Evolutionary conservation across 75 land plant species (phyloP), one percentile per base, ranked within the genome.

Genomic region (Selaginella tamariscina): DNA sequence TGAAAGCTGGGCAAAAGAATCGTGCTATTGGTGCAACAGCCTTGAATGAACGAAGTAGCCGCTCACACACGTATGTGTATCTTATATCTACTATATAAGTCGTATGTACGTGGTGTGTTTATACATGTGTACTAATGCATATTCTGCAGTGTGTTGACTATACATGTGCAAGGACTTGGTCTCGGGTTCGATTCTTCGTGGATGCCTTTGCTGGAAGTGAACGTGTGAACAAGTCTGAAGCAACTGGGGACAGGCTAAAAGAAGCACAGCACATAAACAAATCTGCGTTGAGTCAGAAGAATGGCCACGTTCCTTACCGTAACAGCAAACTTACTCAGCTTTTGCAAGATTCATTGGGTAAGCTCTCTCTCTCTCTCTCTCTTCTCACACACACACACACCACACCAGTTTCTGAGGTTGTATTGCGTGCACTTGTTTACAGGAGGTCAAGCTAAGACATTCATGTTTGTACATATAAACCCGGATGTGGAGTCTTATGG

Each of bases 191-290:
- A 72, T 79, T 27, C 86, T 83, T 62, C 89, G 86, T 56, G 92
- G 96, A 28, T 84, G 83, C 13, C 74, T 92, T 92, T 49, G 97
- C 90, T 11, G 97, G 97, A 66, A 86, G 92, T 78, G 92, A 88
- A 65, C 81, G 92, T 30, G 89, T 88, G 21, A 74, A 86, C 23
- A 85, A 85, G 70, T 85, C 88, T 32, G 88, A 85, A 33, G 87
- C 82, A 0, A 74, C 79, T 28, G 87, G 87, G 54, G n/a, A n/a
- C n/a, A n/a, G n/a, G n/a, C n/a, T n/a, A n/a, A n/a, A n/a, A n/a
- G n/a, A n/a, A n/a, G n/a, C n/a, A n/a, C n/a, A n/a, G n/a, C n/a
- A n/a, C 27, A n/a, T 30, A 29, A 15, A 15, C 20, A 23, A 24
- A 28, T 33, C 32, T 28, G n/a, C n/a, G n/a, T n/a, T n/a, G n/a